Evolutionary conservation across 2,329 filamentous ascomycete genomes (phyloP).

Genomic region (Aspergillus chevalieri): DNA sequence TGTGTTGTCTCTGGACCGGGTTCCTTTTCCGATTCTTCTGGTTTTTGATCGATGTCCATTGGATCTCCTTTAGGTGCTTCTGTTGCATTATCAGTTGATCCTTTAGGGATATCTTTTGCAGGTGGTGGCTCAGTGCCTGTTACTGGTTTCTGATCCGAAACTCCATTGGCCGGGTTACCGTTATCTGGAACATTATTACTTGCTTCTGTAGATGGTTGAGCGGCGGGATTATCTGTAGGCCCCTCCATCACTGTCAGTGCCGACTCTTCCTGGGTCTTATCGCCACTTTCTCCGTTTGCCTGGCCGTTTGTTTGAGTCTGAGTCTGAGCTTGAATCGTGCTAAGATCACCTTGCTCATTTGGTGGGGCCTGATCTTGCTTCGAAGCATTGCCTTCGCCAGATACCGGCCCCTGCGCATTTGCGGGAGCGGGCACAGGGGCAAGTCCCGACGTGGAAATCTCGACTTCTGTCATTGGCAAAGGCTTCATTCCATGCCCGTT

Average conservation of each 20-base stretch:
- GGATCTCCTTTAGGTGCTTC: not conserved
- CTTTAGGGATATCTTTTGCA: not conserved
- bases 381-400: slow-evolving; percentile 6
- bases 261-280: not conserved
- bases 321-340: not conserved
- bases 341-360: not conserved
- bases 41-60: not conserved
- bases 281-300: not conserved
- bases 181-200: not conserved
- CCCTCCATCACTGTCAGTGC: not conserved
- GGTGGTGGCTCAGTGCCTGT: not conserved
- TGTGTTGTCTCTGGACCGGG: not conserved
- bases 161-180: not conserved
- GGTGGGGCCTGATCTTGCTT: slow-evolving; percentile 5
- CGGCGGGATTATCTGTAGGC: not conserved
- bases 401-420: slow-evolving; percentile 2
- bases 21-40: not conserved
- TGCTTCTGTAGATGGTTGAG: slow-evolving; percentile 2
- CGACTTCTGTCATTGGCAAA: not conserved
- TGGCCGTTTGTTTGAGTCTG: not conserved
- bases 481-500: slow-evolving; percentile 14
- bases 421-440: slow-evolving; percentile 7
- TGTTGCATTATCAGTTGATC: not conserved
- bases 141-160: not conserved
- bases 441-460: slow-evolving; percentile 4